Percentiles rank a stretch among this genome's conserved stretches.
phyloP scores from a whole-genome alignment of 2,329 filamentous ascomycete species.

The Microsporum canis region DNA sequence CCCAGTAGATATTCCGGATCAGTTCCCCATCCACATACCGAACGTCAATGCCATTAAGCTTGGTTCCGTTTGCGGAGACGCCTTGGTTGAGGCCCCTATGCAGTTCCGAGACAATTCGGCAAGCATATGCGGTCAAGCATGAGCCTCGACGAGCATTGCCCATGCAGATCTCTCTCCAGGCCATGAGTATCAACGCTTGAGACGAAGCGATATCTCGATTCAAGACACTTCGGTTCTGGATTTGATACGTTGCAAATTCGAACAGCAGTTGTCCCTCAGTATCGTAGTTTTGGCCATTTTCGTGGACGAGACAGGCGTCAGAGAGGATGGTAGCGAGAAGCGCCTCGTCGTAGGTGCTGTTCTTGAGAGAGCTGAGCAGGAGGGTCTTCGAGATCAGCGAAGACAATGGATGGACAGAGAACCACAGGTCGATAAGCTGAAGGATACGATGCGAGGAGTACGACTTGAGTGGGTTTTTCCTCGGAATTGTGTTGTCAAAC shows the following conservation, averaged over 20 bases:
- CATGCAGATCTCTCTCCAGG: conserved; percentile 10
- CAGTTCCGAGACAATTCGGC: conserved; percentile 7
- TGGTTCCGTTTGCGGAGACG: conserved; percentile 8
- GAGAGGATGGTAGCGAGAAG: conserved; percentile 9
- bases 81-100: conserved; percentile 8
- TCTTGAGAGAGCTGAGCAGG: conserved; percentile 8
- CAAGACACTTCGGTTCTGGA: conserved; percentile 4
- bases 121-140: conserved; percentile 7
- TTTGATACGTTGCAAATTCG: conserved; percentile 5
- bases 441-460: conserved; percentile 10
- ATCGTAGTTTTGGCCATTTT: conserved; percentile 8
- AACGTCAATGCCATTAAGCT: conserved; percentile 10
- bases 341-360: conserved; percentile 9
- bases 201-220: conserved; percentile 7
- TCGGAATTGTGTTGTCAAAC: conserved; percentile 6
- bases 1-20: conserved; percentile 11
- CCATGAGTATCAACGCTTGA: conserved; percentile 10
- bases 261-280: conserved; percentile 7
- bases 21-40: conserved; percentile 10
- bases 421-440: conserved; percentile 10
- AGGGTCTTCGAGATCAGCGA: conserved; percentile 9
- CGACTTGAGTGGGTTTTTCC: conserved; percentile 9
- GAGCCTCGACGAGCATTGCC: conserved; percentile 8
- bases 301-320: conserved; percentile 9
- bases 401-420: conserved; percentile 8